A percentile compares a stretch with the other conserved stretches of the same genome.
These are phyloP conservation scores for Lithospermum erythrorhizon DNA, from an alignment of 257 asterid species.

Conservation along the genomic window DNA sequence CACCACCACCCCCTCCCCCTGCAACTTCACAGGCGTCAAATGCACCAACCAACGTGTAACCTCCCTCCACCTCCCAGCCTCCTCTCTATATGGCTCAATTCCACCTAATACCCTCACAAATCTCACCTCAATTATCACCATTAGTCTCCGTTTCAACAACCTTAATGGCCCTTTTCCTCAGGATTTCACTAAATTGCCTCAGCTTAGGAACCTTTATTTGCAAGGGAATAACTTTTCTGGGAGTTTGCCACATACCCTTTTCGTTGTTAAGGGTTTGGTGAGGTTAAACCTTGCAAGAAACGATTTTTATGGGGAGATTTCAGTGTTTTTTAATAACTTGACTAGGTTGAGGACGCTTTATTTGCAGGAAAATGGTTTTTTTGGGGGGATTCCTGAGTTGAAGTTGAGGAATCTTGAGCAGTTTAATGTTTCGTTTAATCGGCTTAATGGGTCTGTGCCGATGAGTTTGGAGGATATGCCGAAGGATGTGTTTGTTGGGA, in stretches of 20 bases:
- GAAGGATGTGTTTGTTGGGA: slow-evolving; percentile 36
- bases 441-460: slow-evolving; percentile 54
- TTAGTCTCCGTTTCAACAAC: slow-evolving; percentile 60
- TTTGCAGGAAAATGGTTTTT: slow-evolving; percentile 37
- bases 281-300: slow-evolving; percentile 47
- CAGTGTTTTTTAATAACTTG: slow-evolving; percentile 37
- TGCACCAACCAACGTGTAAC: slow-evolving; percentile 48
- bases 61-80: slow-evolving; percentile 54
- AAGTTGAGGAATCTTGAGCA: slow-evolving; percentile 34
- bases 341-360: slow-evolving; percentile 50
- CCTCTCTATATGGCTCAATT: slow-evolving; percentile 40
- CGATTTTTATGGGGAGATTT: slow-evolving; percentile 45
- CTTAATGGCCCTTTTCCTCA: slow-evolving; percentile 47
- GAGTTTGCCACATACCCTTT: slow-evolving; percentile 20
- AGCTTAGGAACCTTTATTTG: slow-evolving; percentile 46
- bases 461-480: slow-evolving; percentile 25
- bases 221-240: slow-evolving; percentile 58
- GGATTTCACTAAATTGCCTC: slow-evolving; percentile 29
- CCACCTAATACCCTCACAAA: slow-evolving; percentile 34
- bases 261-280: slow-evolving; percentile 28
- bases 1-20: slow-evolving; percentile 29
- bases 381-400: slow-evolving; percentile 43
- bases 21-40: slow-evolving; percentile 51
- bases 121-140: slow-evolving; percentile 38
- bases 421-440: slow-evolving; percentile 56